Base-by-base conservation (phyloP, 2,329 filamentous ascomycete genomes). In the Pyrenophora seminiperda region DNA sequence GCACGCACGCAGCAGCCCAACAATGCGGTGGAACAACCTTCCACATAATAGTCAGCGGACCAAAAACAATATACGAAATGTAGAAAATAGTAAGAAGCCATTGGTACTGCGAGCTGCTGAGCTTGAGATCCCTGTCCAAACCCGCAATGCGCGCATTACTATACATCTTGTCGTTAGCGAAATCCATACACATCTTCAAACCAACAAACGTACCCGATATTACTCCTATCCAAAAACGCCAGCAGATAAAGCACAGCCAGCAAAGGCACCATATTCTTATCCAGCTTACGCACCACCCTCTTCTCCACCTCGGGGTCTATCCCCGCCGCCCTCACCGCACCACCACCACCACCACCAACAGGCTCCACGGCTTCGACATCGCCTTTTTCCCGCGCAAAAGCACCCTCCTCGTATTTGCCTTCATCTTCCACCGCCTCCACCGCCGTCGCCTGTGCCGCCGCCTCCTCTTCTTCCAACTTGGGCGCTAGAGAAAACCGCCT, bases 81-180 rank as follows among this genome's bases (percentile, higher is more conserved):
- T 73, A 73, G 54, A 74, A 73, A 38, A 73, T 70, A 19, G 70
- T 73, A 14, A 73, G 57, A 1, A 73, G 62, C 70, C 69, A 73
- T 41, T 67, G 58, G 51, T 73, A 74, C 15, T 62, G 41, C 5
- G 43, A 56, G 39, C 53, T 46, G 10, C 58, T 55, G 19, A 73
- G 59, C 4, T 63, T 13, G 0, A 73, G 62, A 39, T 73, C 70
- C 13, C 61, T 54, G 32, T 58, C 57, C 70, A 76, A 72, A 6
- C 75, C 75, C 0, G 75, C 75, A 19, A 76, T 72, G 33, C 69
- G 66, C 13, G 75, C 75, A 50, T 76, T 77, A 9, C 68, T 66
- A 18, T 45, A 22, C 27, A 39, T 17, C 7, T 18, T 4, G 11
- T 32, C 20, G 41, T 45, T 15, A 43, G 37, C 19, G 4, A 31